Base-by-base conservation (phyloP, 495 filamentous ascomycete species). In the Melanomma pulvis-pyrius region DNA sequence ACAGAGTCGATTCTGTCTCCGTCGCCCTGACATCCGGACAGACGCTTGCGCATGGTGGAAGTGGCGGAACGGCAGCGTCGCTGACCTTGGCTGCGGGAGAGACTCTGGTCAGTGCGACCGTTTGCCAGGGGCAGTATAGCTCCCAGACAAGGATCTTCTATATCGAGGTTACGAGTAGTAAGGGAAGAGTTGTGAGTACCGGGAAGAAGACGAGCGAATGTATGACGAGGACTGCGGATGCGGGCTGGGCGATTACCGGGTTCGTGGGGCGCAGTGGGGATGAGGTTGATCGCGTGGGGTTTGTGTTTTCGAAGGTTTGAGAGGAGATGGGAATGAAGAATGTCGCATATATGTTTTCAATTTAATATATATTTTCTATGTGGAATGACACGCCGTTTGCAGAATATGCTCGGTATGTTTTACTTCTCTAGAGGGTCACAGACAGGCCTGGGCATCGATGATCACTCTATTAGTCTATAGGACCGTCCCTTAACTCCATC, bases 221-320 rank as follows among this genome's bases (percentile, higher is more conserved):
- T 69, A 65, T 72, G 13, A 79, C 76, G 0, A 83, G 80, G 44
- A 71, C 69, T 25, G 82, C 84, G 17, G 82, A 82, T 46, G 60
- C 51, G n/a, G 84, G 83, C 1, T 87, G 80, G 80, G 79, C 76
- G 22, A 81, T 87, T 73, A 81, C 83, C 12, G 86, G 85, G 5
- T 86, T 83, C 61, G 73, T 82, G 59, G 84, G 85, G n/a, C 79
- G 83, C 67, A 74, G 63, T 68, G 86, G 84, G 1, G 80, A 84
- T 65, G 84, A 87, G 74, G 67, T 89, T 49, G 86, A 88, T 74
- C 79, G 82, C 70, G 63, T 88, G 41, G 85, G 78, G 7, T 82
- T 88, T 70, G 74, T 87, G 41, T 88, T 79, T 71, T 78, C 73
- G 8, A 67, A 61, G 24, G 19, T 30, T 15, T 65, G 21, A 61